Conservation (phyloP, 169 alveolate genomes). For the Amoebophrya sp. region DNA sequence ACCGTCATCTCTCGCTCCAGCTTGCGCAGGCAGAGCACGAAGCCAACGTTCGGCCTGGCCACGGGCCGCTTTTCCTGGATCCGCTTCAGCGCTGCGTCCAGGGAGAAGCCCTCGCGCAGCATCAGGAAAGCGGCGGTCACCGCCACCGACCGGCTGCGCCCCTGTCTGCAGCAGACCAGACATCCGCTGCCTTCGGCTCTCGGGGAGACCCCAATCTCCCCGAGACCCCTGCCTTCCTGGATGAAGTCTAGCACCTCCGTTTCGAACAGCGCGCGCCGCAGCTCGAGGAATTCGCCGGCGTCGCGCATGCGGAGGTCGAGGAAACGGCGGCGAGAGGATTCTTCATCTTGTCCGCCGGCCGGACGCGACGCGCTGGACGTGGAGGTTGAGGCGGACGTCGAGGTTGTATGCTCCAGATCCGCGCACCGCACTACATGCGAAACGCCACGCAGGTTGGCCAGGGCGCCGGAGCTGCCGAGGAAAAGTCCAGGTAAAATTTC, state of each 20-base stretch:
- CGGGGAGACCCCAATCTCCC: no score
- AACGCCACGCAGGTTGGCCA: no score
- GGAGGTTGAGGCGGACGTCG: no score
- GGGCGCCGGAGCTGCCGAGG: background rate
- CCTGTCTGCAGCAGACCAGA: background rate
- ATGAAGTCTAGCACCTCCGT: background rate
- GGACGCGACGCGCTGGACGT: no score
- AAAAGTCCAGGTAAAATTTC: background rate
- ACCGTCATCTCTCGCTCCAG: background rate
- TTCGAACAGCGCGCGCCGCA: background rate
- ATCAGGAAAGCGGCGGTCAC: background rate
- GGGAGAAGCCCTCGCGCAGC: background rate
- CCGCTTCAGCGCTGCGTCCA: background rate
- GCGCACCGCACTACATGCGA: no score
- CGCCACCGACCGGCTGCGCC: background rate
- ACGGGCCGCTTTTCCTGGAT: background rate
- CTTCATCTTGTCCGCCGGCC: no score
- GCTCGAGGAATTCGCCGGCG: background rate
- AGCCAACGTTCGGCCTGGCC: background rate
- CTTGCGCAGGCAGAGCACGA: background rate
- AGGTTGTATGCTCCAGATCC: no score
- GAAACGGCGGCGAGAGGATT: no score
- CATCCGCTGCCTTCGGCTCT: no score
- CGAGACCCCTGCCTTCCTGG: no score
- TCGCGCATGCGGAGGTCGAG: background rate